phyloP scores from a whole-genome alignment of 345 rosid genomes.

The Populus tremula region DNA sequence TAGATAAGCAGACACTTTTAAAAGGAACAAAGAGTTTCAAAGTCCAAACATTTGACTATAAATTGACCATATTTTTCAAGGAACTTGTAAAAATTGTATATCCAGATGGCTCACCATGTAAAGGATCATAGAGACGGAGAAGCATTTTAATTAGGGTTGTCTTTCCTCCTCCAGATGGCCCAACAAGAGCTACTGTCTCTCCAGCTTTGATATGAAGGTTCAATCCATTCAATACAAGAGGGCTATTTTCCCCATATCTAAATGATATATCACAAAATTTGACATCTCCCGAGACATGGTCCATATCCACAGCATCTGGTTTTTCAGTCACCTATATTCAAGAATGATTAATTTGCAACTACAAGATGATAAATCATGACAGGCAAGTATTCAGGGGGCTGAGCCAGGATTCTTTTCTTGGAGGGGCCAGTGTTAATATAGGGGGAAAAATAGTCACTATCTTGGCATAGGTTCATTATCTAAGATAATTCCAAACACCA shows the following conservation, averaged over 20 bases:
- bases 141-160: conserved; percentile 90
- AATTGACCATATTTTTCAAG: neutral
- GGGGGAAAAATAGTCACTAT: too few relatives aligned
- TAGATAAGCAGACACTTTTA: neutral
- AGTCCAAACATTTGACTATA: neutral
- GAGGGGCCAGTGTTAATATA: too few relatives aligned
- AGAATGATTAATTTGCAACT: conserved; percentile 18
- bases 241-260: conserved; percentile 52
- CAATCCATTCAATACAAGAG: conserved; percentile 58
- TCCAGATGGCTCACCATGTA: conserved; percentile 48
- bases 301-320: conserved; percentile 54
- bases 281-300: conserved; percentile 66
- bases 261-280: conserved; percentile 66
- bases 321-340: conserved; percentile 59
- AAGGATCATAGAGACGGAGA: conserved; percentile 84
- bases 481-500: too few relatives aligned
- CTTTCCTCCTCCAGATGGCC: conserved; percentile 99
- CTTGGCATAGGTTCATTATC: too few relatives aligned
- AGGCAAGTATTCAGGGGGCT: neutral
- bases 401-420: too few relatives aligned
- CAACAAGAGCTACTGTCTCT: conserved; percentile 85
- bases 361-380: neutral
- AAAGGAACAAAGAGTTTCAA: neutral
- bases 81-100: neutral
- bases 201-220: conserved; percentile 86